Evolutionary conservation across 2,329 filamentous ascomycete genomes (phyloP), one percentile per base, ranked within the genome.

Genomic region (Claviceps cyperi): DNA sequence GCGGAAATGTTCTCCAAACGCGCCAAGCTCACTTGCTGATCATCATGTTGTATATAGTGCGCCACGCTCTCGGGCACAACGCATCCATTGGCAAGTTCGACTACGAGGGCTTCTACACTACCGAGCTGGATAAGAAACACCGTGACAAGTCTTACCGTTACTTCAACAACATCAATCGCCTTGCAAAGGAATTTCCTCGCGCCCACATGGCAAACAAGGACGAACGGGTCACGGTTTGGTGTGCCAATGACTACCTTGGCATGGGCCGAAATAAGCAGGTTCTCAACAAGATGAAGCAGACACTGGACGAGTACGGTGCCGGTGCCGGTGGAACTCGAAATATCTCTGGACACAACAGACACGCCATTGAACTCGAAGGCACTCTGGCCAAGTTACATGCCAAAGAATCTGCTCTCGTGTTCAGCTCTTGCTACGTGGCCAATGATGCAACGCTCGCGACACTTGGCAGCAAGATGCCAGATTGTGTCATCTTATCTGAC

Each of bases 91-190:
- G 74, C 52, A 86, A 82, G 61, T 98, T 96, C 68, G 78, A 97
- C 68, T 98, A 98, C 62, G 82, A 95, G 61, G 78, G 67, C 45
- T 98, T 96, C 69, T 98, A 97, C 71, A 72, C 83, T 56, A 73
- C 73, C 54, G 91, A 98, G 67, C 71, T 98, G 58, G 88, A 96
- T 60, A 97, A 96, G 79, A 98, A 98, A 74, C 92, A 95, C 77
- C 90, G 94, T 76, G 92, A 98, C 77, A 97, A 96, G 74, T 96
- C 90, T 48, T 98, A 98, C 74, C 87, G 92, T 63, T 97, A 97
- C 74, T 98, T 98, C 76, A 98, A 98, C 77, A 98, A 98, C 75
- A 98, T 98, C 80, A 98, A 98, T 64, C 89, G 92, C 37, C 77
- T 98, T 53, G 92, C 92, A 57, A 87, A 92, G 71, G 88, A 97